Conservation (phyloP, 148 eudicot genomes). For the Dysphania ambrosioides region DNA sequence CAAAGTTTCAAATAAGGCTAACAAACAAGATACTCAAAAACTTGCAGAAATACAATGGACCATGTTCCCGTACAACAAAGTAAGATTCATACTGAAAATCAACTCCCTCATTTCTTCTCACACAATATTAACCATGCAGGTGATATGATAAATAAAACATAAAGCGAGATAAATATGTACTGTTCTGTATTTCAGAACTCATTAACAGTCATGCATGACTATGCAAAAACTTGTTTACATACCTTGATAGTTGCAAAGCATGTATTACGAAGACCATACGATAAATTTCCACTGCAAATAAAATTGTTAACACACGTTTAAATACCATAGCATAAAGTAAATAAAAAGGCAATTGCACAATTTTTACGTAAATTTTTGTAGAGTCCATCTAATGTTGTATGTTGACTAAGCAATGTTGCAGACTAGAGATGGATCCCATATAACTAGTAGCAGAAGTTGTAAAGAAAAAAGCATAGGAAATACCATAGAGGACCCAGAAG, state of each 20-base stretch:
- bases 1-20: neutral
- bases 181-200: neutral
- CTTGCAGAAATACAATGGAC: neutral
- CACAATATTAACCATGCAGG: neutral
- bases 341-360: neutral
- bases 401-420: neutral
- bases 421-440: neutral
- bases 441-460: neutral
- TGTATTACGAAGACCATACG: slow-evolving; percentile 89
- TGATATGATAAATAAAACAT: neutral
- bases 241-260: slow-evolving; percentile 75
- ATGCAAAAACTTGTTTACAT: slow-evolving; percentile 22
- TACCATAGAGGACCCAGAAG: neutral
- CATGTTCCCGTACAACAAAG: neutral
- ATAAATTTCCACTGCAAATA: slow-evolving; percentile 64
- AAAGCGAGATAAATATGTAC: neutral
- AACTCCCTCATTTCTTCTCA: neutral
- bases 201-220: no score
- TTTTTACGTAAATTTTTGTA: neutral
- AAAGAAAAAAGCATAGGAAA: neutral
- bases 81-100: neutral
- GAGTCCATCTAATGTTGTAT: neutral
- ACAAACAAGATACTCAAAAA: neutral
- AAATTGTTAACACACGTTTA: slow-evolving; percentile 3
- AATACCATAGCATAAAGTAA: neutral